A percentile compares a stretch with the other conserved stretches of the same genome.
Evolutionary conservation across 306 rosid species (phyloP).

Genomic region (Inga laurina): DNA sequence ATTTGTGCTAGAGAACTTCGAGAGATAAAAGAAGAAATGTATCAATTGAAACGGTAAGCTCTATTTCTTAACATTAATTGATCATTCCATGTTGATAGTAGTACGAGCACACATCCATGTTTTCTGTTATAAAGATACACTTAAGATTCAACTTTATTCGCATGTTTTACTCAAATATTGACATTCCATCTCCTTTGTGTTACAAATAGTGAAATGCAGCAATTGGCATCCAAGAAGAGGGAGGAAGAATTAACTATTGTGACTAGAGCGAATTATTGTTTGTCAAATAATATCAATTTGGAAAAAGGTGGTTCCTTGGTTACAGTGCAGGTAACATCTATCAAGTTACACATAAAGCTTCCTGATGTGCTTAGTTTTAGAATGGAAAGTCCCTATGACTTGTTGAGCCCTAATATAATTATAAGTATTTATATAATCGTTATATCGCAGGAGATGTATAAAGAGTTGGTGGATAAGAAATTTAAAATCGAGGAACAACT

Average conservation of each 20-base stretch:
- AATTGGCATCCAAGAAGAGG: conserved; percentile 45
- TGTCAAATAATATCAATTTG: conserved; percentile 37
- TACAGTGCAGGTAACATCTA: conserved; percentile 56
- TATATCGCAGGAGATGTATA: conserved; percentile 52
- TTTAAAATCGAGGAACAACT: conserved; percentile 63
- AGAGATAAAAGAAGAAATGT: conserved; percentile 64
- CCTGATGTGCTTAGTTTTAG: neutral
- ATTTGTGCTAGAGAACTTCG: conserved; percentile 49
- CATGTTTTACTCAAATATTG: neutral
- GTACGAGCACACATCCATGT: neutral
- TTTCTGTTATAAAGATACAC: neutral
- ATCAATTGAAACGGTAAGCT: conserved; percentile 52
- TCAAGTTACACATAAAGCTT: neutral
- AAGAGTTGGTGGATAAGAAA: conserved; percentile 49
- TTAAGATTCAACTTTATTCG: neutral
- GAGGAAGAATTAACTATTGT: conserved; percentile 45
- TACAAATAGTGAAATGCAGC: conserved; percentile 46
- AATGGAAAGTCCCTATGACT: neutral
- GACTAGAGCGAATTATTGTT: conserved; percentile 42
- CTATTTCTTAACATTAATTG: neutral
- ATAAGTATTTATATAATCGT: neutral
- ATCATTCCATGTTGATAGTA: neutral
- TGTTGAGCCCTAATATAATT: neutral
- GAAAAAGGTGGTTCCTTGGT: conserved; percentile 41
- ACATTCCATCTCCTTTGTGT: neutral